Evolutionary conservation across 1,139 yeast genomes (phyloP).

Genomic region (Suhomyces terraborum): DNA sequence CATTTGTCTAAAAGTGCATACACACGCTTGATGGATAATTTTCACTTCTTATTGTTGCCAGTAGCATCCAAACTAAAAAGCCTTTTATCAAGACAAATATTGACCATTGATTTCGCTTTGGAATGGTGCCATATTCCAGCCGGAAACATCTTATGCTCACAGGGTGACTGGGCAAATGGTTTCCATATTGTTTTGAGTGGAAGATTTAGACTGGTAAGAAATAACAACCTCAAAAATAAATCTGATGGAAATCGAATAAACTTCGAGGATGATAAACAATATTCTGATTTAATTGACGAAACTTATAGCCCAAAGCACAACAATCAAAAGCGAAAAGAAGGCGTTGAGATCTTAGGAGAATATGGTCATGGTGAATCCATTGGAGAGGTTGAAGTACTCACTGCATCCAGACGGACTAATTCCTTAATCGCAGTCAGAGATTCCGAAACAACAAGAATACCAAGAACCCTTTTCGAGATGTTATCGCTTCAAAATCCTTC

Average conservation of each 20-base stretch:
- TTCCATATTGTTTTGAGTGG: constrained; percentile 91
- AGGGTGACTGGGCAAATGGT: constrained; percentile 89
- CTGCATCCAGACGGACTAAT: constrained; percentile 72
- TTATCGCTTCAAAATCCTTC: constrained; percentile 84
- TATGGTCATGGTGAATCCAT: constrained; percentile 93
- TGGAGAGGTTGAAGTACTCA: constrained; percentile 93
- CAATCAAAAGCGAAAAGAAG: constrained; percentile 18
- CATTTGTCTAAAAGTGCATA: constrained; percentile 64
- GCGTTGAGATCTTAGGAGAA: constrained; percentile 60
- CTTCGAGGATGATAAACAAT: constrained; percentile 17
- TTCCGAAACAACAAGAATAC: constrained; percentile 90
- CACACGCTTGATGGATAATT: constrained; percentile 70
- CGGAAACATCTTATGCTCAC: constrained; percentile 75
- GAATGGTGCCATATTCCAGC: constrained; percentile 94
- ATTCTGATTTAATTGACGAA: constrained; percentile 25
- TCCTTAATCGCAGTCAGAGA: constrained; percentile 89
- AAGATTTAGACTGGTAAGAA: constrained; percentile 67
- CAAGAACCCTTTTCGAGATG: constrained; percentile 83
- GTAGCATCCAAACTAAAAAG: constrained; percentile 73
- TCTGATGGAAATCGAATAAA: constrained; percentile 4
- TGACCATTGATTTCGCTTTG: constrained; percentile 83
- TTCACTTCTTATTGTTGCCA: constrained; percentile 72
- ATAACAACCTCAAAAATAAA: constrained; percentile 18
- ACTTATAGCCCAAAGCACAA: constrained; percentile 19
- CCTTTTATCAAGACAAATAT: constrained; percentile 64